phyloP scores from a whole-genome alignment of 345 rosid genomes.

The Camelina laxa region DNA sequence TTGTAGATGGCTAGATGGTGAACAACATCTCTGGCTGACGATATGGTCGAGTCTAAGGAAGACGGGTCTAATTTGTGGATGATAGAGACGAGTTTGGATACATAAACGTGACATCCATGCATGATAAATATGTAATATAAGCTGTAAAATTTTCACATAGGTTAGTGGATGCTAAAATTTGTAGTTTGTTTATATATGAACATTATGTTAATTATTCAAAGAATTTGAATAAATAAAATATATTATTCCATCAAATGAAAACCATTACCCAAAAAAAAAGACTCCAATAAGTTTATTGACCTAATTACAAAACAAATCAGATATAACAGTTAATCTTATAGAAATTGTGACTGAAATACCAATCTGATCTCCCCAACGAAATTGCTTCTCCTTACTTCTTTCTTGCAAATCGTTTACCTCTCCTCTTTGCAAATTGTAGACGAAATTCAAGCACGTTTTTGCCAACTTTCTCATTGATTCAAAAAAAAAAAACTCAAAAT shows the following conservation, averaged over 20 bases:
- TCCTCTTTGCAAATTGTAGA: not conserved
- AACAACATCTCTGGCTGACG: not conserved
- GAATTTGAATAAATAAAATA: not conserved
- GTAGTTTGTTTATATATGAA: not conserved
- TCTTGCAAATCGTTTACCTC: too few species aligned
- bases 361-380: not conserved
- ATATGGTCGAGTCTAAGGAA: not conserved
- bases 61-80: not conserved
- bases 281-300: not conserved
- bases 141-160: not conserved
- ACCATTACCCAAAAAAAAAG: not conserved
- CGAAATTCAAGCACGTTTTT: not conserved
- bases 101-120: not conserved
- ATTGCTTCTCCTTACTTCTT: not conserved
- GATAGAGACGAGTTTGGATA: not conserved
- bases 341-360: conserved; percentile 3
- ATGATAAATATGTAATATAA: not conserved
- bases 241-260: not conserved
- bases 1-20: not conserved
- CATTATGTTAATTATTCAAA: not conserved
- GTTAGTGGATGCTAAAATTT: not conserved
- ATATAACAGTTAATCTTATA: too few species aligned
- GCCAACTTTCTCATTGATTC: not conserved
- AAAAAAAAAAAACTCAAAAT: not conserved
- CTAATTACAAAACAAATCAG: not conserved